phyloP scores from a whole-genome alignment of 805 yeast genomes.

The Schwanniomyces yamadae region DNA sequence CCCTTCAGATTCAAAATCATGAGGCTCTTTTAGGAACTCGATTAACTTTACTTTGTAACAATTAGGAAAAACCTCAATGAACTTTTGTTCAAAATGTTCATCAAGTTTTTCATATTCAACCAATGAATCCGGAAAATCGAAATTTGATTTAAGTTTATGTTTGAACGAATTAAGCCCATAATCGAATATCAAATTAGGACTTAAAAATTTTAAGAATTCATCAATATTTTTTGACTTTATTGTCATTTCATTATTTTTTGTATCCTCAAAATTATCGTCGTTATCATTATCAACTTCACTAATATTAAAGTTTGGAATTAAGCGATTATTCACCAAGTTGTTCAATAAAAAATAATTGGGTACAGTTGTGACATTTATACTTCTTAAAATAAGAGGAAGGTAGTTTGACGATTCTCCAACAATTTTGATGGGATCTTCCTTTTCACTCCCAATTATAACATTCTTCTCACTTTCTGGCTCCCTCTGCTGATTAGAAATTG shows the following conservation, averaged over 20 bases:
- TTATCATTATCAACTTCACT: constrained; percentile 36
- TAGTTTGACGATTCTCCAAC: constrained; percentile 51
- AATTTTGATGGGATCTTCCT: constrained; percentile 6
- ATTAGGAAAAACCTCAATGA: constrained; percentile 29
- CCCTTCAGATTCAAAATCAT: constrained; percentile 14
- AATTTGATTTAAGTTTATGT: constrained; percentile 8
- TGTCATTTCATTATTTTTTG: constrained; percentile 29
- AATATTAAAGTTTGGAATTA: constrained; percentile 28
- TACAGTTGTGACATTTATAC: constrained; percentile 60
- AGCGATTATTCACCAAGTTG: constrained; percentile 15
- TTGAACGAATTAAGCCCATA: constrained; percentile 24
- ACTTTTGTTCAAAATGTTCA: constrained; percentile 17
- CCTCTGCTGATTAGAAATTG: neutral
- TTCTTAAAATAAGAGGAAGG: constrained; percentile 65
- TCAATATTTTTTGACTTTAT: constrained; percentile 28
- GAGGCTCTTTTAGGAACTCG: constrained; percentile 31
- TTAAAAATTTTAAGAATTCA: constrained; percentile 38
- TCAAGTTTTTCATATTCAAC: constrained; percentile 10
- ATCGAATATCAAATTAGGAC: constrained; percentile 41
- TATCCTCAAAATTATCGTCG: constrained; percentile 30
- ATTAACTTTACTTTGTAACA: constrained; percentile 31
- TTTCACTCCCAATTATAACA: neutral
- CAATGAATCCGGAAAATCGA: neutral
- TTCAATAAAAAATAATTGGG: constrained; percentile 51
- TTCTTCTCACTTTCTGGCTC: neutral